These are phyloP conservation scores for Apiospora pterosperma DNA, from an alignment of 2,329 filamentous ascomycete species.

Conservation along the genomic window DNA sequence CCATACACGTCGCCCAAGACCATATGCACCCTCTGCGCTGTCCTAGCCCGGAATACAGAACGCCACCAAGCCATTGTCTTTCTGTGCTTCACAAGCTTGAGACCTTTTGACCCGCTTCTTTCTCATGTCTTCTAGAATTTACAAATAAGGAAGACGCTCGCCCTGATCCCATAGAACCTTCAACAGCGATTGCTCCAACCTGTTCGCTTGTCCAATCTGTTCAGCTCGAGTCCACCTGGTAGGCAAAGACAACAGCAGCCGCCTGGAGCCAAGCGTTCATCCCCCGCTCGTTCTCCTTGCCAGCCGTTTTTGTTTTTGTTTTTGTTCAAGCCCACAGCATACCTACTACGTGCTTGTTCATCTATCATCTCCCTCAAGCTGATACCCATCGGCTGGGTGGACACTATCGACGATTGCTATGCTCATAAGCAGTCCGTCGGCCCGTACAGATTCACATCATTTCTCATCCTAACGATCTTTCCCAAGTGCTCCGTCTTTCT, in stretches of 20 bases:
- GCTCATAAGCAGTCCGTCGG: not conserved
- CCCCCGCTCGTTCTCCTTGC: not conserved
- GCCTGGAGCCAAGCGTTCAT: not conserved
- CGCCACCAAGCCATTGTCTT: constrained; percentile 2
- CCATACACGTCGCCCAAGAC: not conserved
- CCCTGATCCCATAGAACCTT: not conserved
- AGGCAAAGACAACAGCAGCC: not conserved
- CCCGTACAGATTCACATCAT: not conserved
- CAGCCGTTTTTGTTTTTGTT: not conserved
- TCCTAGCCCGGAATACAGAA: not conserved
- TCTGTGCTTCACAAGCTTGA: not conserved
- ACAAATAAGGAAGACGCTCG: not conserved
- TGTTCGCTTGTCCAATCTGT: not conserved
- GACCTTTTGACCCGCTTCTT: not conserved
- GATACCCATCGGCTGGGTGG: not conserved
- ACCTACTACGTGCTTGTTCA: not conserved
- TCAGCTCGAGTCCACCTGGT: not conserved
- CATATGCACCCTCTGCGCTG: not conserved
- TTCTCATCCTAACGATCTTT: not conserved
- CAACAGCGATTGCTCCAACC: not conserved
- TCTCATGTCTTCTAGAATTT: not conserved
- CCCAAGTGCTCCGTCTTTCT: not conserved
- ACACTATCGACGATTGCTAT: not conserved
- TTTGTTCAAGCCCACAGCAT: not conserved
- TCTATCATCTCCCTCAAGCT: not conserved